Evolutionary conservation across 2,329 filamentous ascomycete genomes (phyloP), one percentile per base, ranked within the genome.

Genomic region (Acrocalymma vagum): DNA sequence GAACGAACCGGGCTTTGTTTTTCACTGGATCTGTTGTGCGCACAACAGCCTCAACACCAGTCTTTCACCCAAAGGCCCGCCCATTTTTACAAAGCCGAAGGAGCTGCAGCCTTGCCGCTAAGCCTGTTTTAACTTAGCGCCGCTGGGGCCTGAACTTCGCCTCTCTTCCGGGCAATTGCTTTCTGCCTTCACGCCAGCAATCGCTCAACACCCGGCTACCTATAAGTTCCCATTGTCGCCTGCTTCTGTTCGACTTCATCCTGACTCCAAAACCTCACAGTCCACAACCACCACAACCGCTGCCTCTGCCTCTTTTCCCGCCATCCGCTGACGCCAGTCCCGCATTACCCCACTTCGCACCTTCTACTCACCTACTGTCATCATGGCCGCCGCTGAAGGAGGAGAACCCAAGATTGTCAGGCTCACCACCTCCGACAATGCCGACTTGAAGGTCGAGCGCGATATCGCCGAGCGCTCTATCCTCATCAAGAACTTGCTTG

Each of bases 401-500:
- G 36, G 45, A 26, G 27, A 41, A 27, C 28, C 9, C 21, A 52
- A 54, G 54, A 62, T 51, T 39, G 68, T 78, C 53, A 70, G 65
- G 52, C 69, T 78, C 18, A 70, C 70, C 41, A 73, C 71, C 49
- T 74, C 69, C 43, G 76, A 78, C 55, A 71, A 71, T 46, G 64
- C 72, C 53, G 68, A 72, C 50, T 69, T 78, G 51, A 43, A 53
- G 15, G 73, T 75, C 25, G 71, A 95, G 53, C 89, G 90, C 53
- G 78, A 83, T 24, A 88, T 97, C 47, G 90, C 89, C 27, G 90
- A 96, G 78, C 89, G 93, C 55, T 96, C 90, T 3, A 84, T 96
- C 63, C 81, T 99, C 37, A 95, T 99, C 79, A 96, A 96, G 84
- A 96, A 97, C 80, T 87, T 99, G 87, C 82, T 99, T 29, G 92